Evolutionary conservation across 2,329 filamentous ascomycete species (phyloP).

Genomic region (Thermochaetoides dissita): DNA sequence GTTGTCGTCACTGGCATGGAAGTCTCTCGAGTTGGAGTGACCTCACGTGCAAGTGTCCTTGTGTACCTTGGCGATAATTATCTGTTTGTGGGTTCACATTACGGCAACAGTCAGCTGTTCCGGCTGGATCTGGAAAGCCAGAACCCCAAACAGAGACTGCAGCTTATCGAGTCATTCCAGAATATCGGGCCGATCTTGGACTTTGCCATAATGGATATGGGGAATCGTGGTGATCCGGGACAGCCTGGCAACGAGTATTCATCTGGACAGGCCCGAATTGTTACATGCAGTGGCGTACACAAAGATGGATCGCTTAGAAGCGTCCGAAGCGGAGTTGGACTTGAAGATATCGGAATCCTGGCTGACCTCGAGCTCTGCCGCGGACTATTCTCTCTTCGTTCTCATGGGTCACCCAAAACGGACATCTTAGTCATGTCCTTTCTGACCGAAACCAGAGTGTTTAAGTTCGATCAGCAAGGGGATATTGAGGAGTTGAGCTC

Average conservation of each 20-base stretch:
- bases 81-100: slow-evolving; percentile 81
- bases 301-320: slow-evolving; percentile 79
- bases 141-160: slow-evolving; percentile 28
- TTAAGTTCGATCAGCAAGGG: slow-evolving; percentile 59
- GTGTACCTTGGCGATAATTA: slow-evolving; percentile 62
- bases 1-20: slow-evolving; percentile 60
- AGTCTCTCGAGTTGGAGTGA: slow-evolving; percentile 49
- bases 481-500: slow-evolving; percentile 76
- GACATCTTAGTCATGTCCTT: slow-evolving; percentile 73
- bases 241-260: slow-evolving; percentile 76
- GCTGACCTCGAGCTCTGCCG: slow-evolving; percentile 64
- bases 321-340: slow-evolving; percentile 81
- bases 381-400: slow-evolving; percentile 56
- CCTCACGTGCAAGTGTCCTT: slow-evolving; percentile 62
- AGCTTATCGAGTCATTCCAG: slow-evolving; percentile 58
- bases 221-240: slow-evolving; percentile 63
- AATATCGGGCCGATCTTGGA: slow-evolving; percentile 88
- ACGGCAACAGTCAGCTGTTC: slow-evolving; percentile 80
- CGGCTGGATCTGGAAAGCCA: slow-evolving; percentile 41
- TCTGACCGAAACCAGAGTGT: slow-evolving; percentile 69
- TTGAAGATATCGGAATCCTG: slow-evolving; percentile 74
- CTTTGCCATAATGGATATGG: slow-evolving; percentile 93
- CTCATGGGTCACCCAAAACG: slow-evolving; percentile 30
- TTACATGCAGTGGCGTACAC: slow-evolving; percentile 83
- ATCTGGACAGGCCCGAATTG: slow-evolving; percentile 83